phyloP scores from a whole-genome alignment of 345 rosid species.

The Eucalyptus lansdowneana region DNA sequence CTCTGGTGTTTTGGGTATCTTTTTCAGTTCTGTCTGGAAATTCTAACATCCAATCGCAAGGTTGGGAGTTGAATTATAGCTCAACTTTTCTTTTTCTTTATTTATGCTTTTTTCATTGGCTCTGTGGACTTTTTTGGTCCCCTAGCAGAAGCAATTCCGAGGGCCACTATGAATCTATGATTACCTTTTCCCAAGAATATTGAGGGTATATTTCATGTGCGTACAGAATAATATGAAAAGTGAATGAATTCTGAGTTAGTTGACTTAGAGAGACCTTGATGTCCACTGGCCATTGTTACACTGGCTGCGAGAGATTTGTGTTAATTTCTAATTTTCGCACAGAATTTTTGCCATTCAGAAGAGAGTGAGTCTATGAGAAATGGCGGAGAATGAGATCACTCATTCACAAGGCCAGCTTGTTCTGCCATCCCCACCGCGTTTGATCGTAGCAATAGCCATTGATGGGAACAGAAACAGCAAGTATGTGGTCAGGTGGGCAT shows the following conservation, averaged over 20 bases:
- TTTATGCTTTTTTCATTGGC: not conserved
- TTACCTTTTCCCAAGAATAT: not conserved
- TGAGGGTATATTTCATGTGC: not conserved
- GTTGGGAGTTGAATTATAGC: not conserved
- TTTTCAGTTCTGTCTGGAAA: not conserved
- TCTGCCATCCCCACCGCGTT: slow-evolving; percentile 27
- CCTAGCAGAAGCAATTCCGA: not conserved
- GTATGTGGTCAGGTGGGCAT: slow-evolving; percentile 8
- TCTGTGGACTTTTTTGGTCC: not conserved
- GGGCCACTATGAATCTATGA: not conserved
- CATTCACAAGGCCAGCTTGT: slow-evolving; percentile 2
- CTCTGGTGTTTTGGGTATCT: not conserved
- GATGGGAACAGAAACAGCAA: slow-evolving; percentile 56
- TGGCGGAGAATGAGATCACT: slow-evolving; percentile 21
- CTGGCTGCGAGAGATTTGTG: not conserved
- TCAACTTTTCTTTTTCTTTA: not conserved
- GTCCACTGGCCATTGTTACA: not conserved
- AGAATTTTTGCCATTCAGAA: slow-evolving; percentile 2
- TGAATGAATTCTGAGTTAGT: not conserved
- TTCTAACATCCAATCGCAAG: not conserved
- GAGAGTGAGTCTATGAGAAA: slow-evolving; percentile 40
- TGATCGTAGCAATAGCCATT: slow-evolving; percentile 50
- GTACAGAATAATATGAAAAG: not conserved
- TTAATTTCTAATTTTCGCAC: not conserved
- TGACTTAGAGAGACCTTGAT: not conserved